These are phyloP conservation scores for Leishmania braziliensis DNA, from an alignment of 208 protist genomes.

Conservation along the genomic window DNA sequence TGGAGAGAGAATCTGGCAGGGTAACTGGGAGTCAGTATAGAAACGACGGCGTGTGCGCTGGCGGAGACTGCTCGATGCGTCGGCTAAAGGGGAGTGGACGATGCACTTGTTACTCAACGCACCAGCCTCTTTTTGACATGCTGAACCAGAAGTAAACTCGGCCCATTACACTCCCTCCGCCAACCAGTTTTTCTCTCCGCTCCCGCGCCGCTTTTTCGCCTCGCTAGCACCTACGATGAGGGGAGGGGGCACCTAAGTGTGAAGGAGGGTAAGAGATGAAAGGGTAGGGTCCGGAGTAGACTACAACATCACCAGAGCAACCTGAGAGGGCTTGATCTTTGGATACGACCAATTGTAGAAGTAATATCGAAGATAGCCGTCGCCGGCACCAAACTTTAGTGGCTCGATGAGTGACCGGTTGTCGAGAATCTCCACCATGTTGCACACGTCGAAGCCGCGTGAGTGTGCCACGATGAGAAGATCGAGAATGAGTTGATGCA, in stretches of 20 bases:
- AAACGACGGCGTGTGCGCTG: not conserved
- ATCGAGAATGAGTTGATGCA: constrained; percentile 92
- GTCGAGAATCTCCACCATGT: constrained; percentile 97
- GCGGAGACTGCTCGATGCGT: not conserved
- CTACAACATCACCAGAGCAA: constrained; percentile 95
- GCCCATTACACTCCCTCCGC: not conserved
- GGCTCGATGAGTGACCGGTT: constrained; percentile 90
- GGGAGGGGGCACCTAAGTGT: not conserved
- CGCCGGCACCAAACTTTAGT: constrained; percentile 97
- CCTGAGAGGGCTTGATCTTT: constrained; percentile 62
- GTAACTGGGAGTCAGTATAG: not conserved
- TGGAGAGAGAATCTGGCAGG: not conserved
- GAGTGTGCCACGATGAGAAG: constrained; percentile 90
- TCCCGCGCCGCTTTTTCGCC: not conserved
- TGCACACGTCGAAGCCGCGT: constrained; percentile 98
- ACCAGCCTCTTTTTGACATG: not conserved
- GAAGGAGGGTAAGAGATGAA: not conserved
- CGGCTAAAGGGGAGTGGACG: not conserved
- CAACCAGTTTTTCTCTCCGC: not conserved
- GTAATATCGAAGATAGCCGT: constrained; percentile 99
- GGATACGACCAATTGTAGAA: constrained; percentile 98
- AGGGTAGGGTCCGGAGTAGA: not conserved
- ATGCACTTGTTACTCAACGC: not conserved
- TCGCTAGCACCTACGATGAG: not conserved
- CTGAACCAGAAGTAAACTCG: not conserved